A percentile compares a stretch with the other conserved stretches of the same genome.
Evolutionary conservation across 352 stramenopile genomes (phyloP).

Genomic region (Phytophthora multivora): DNA sequence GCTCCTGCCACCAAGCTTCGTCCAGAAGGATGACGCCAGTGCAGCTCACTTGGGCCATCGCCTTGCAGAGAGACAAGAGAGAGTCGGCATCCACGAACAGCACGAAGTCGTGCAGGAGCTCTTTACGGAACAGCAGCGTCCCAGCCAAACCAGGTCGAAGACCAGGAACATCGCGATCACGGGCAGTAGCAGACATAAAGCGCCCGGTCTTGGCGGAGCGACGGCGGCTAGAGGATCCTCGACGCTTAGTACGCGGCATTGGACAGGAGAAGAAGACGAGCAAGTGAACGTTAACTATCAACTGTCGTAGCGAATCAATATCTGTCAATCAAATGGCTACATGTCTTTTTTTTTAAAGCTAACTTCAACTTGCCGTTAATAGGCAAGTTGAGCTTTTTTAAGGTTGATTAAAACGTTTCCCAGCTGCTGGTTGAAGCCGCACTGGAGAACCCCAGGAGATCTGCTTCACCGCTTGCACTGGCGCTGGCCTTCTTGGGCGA

Average conservation of each 20-base stretch:
- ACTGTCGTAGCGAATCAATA: not conserved
- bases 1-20: slow-evolving; percentile 19
- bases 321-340: slow-evolving; percentile 8
- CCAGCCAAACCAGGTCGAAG: slow-evolving; percentile 1
- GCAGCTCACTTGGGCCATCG: slow-evolving; percentile 5
- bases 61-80: slow-evolving; percentile 18
- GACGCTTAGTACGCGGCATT: slow-evolving; percentile 14
- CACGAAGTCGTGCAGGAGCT: slow-evolving; percentile 31
- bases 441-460: slow-evolving; percentile 48
- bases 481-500: slow-evolving; percentile 30
- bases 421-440: slow-evolving; percentile 42
- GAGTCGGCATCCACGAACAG: slow-evolving; percentile 15
- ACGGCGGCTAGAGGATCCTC: slow-evolving; percentile 1
- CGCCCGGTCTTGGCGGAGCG: slow-evolving; percentile 23
- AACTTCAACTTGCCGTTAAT: slow-evolving; percentile 10
- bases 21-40: slow-evolving; percentile 10
- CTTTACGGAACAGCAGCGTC: slow-evolving; percentile 23
- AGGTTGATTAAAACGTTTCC: slow-evolving; percentile 56
- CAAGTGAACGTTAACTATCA: too few species aligned
- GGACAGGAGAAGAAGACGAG: too few species aligned
- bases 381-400: too few species aligned
- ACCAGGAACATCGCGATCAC: too few species aligned
- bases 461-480: slow-evolving; percentile 19
- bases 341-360: not conserved
- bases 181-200: slow-evolving; percentile 4